These are phyloP conservation scores for Ambrosiella cleistominuta DNA, from an alignment of 2,329 filamentous ascomycete genomes.

Conservation along the genomic window DNA sequence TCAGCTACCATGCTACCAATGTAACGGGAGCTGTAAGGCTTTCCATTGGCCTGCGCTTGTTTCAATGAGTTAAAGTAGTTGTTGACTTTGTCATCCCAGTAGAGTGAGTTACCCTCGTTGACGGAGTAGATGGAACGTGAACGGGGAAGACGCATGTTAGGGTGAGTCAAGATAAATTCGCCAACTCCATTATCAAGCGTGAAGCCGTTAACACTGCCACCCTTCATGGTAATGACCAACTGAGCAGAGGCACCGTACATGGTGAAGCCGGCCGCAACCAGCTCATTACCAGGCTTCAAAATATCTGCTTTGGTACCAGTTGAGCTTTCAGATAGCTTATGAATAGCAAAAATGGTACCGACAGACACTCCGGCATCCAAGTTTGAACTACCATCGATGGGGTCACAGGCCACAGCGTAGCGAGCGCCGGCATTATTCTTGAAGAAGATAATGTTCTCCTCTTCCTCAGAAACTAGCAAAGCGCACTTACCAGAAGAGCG, in stretches of 20 bases:
- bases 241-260: conserved; percentile 98
- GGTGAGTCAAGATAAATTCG: conserved; percentile 97
- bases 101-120: conserved; percentile 95
- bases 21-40: conserved; percentile 88
- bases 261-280: conserved; percentile 93
- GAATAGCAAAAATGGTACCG: conserved; percentile 90
- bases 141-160: conserved; percentile 74
- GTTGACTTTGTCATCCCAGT: conserved; percentile 82
- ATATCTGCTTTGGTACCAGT: conserved; percentile 68
- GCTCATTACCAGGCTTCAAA: conserved; percentile 72
- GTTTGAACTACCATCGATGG: conserved; percentile 95
- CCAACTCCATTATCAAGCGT: conserved; percentile 91
- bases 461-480: conserved; percentile 91
- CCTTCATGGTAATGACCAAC: conserved; percentile 93
- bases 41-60: conserved; percentile 52
- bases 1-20: conserved; percentile 98
- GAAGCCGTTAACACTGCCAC: conserved; percentile 85
- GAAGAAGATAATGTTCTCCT: conserved; percentile 84
- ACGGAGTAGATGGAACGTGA: conserved; percentile 82
- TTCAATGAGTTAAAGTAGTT: conserved; percentile 84
- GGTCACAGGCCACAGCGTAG: conserved; percentile 93
- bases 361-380: conserved; percentile 94
- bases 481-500: conserved; percentile 77
- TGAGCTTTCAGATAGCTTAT: conserved; percentile 67
- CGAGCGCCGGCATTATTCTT: conserved; percentile 55